These are phyloP conservation scores for Solanum aculeatissimum DNA, from an alignment of 305 asterid genomes.

Conservation along the genomic window DNA sequence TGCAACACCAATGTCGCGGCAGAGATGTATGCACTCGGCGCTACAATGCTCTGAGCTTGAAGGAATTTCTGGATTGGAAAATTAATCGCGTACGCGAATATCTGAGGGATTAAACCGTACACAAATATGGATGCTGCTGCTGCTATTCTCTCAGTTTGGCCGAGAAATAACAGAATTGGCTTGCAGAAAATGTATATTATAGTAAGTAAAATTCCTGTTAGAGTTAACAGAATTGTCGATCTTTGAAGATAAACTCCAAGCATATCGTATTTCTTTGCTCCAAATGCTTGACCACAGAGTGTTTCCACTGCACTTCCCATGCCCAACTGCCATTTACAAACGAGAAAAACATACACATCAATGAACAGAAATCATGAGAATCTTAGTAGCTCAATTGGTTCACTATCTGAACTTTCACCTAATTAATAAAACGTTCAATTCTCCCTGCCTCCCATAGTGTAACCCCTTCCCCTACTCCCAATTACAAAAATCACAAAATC, in stretches of 20 bases:
- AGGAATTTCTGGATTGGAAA: slow-evolving; percentile 25
- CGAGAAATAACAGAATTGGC: slow-evolving; percentile 19
- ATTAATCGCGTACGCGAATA: slow-evolving; percentile 15
- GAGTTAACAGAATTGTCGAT: slow-evolving; percentile 15
- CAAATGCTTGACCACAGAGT: slow-evolving; percentile 28
- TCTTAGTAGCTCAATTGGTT: not conserved
- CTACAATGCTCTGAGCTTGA: slow-evolving; percentile 24
- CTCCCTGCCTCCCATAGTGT: no score
- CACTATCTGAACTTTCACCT: no score
- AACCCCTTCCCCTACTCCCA: no score
- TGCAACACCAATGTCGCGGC: slow-evolving; percentile 9
- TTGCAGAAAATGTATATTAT: slow-evolving; percentile 9
- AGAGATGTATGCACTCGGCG: slow-evolving; percentile 20
- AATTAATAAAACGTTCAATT: no score
- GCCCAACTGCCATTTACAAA: slow-evolving; percentile 10
- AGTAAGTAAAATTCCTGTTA: slow-evolving; percentile 11
- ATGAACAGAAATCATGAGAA: not conserved
- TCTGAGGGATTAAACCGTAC: slow-evolving; percentile 21
- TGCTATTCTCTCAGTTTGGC: slow-evolving; percentile 10
- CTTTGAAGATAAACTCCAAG: slow-evolving; percentile 23
- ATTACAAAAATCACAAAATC: no score
- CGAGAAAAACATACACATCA: not conserved
- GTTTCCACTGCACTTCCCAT: slow-evolving; percentile 38
- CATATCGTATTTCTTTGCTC: slow-evolving; percentile 20
- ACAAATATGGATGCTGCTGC: slow-evolving; percentile 12